Evolutionary conservation across 139 green algal species (phyloP), one percentile per base, ranked within the genome.

Genomic region (Chlorella sp.): DNA sequence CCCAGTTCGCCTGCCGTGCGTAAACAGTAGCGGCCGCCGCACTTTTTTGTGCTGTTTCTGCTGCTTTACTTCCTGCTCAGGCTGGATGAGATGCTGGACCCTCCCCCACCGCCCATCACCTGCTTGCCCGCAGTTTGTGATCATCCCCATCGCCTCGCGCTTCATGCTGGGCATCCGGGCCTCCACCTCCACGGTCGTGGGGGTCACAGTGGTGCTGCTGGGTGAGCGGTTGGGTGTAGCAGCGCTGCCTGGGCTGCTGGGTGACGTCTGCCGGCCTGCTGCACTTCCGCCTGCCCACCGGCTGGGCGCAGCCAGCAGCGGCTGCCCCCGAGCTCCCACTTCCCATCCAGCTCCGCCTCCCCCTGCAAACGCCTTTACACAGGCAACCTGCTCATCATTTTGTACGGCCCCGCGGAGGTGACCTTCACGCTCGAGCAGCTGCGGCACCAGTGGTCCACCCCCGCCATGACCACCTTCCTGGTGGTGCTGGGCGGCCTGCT

Each of bases 351-450:
- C n/a, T n/a, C n/a, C n/a, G n/a, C n/a, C n/a, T n/a, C n/a, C n/a
- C n/a, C n/a, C n/a, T n/a, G n/a, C n/a, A n/a, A n/a, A n/a, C n/a
- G n/a, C n/a, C 51, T 21, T 20, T 21, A 15, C 15, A n/a, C 87
- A 79, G 89, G 89, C 73, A 92, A 92, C 81, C 70, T 56, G 1
- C 84, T 92, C 23, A 92, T 92, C 72, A 62, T 92, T 20, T 34
- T 82, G 15, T 88, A 89, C 68, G 89, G 89, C 25, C 89, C 89
- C 5, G 41, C 84, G 28, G 89, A 92, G 56, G 56, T 81, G 12
- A 56, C 41, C 32, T 92, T 92, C 84, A 86, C 84, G 28, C 74
- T 91, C n/a, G 18, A 56, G 20, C 72, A 92, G 84, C 85, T 92
- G 47, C 81, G 81, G 15, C 28, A n/a, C 28, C 89, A 87, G 81